Percentiles rank a stretch among this genome's conserved stretches.
phyloP scores from a whole-genome alignment of 371 early-diverging fungal species.

The Fennellomyces sp. region DNA sequence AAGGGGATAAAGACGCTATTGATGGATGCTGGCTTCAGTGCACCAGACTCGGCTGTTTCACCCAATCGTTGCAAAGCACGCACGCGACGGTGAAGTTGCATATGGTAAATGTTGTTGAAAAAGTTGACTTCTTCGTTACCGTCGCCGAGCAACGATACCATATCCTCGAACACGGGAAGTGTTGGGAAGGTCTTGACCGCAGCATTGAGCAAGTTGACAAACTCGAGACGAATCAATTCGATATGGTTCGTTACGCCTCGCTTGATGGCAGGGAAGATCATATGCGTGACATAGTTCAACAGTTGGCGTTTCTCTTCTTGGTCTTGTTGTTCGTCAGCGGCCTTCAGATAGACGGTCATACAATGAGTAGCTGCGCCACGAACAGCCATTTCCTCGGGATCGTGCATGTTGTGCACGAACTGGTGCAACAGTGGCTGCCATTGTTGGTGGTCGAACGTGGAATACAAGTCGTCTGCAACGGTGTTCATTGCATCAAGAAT shows the following conservation, averaged over 20 bases:
- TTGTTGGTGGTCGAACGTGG: slow-evolving; percentile 63
- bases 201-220: slow-evolving; percentile 63
- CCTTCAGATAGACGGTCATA: slow-evolving; percentile 65
- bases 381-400: slow-evolving; percentile 86
- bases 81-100: slow-evolving; percentile 90
- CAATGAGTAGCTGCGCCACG: slow-evolving; percentile 83
- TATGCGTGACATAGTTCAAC: slow-evolving; percentile 56
- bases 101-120: slow-evolving; percentile 90
- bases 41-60: slow-evolving; percentile 45
- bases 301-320: slow-evolving; percentile 48
- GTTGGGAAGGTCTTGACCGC: slow-evolving; percentile 66
- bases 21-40: slow-evolving; percentile 59
- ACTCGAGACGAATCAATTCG: slow-evolving; percentile 76
- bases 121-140: slow-evolving; percentile 81
- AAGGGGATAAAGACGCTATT: slow-evolving; percentile 85
- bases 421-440: slow-evolving; percentile 95
- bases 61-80: slow-evolving; percentile 82
- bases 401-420: slow-evolving; percentile 77
- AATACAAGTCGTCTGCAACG: slow-evolving; percentile 70
- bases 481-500: slow-evolving; percentile 78
- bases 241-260: slow-evolving; percentile 62
- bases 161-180: slow-evolving; percentile 63
- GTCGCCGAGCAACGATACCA: slow-evolving; percentile 67
- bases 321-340: slow-evolving; percentile 40
- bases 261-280: slow-evolving; percentile 79